Evolutionary conservation across 2,329 filamentous ascomycete genomes (phyloP), one percentile per base, ranked within the genome.

Genomic region (Aspergillus awamori): DNA sequence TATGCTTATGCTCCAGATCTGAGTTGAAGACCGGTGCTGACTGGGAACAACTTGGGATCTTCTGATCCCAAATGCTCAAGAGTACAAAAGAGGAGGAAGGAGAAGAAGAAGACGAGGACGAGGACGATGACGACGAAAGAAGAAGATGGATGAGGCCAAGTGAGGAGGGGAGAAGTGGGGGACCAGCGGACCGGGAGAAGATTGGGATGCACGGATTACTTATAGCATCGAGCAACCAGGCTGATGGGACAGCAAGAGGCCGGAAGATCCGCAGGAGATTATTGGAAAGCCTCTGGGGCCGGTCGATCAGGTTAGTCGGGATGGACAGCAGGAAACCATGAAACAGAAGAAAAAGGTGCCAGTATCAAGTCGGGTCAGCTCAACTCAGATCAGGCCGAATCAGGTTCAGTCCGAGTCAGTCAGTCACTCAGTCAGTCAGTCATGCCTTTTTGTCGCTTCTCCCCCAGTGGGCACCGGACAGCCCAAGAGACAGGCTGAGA

Each of bases 171-270:
- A 47, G 52, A 39, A 55, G 51, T 38, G 51, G 55, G 47, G 48
- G 39, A 53, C 30, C 17, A 58, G 54, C 17, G 38, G 13, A 49
- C 15, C 41, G 52, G 28, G 13, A 52, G 41, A 33, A 39, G 53
- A 59, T 36, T 57, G 61, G 57, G 57, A 59, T 61, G 20, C 8
- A 55, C 53, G 41, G 38, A 61, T 53, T 61, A 59, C 63, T 65
- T 65, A 63, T 65, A 65, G 26, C 30, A 56, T 39, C n/a, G 45
- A 39, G 43, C 45, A 38, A 49, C 13, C 28, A 51, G 33, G 39
- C 38, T 28, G 41, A 45, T 45, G 41, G 41, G 41, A 48, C 30
- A 43, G 28, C 10, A 39, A 30, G 7, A 47, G 7, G n/a, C 30
- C 45, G 26, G 22, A 20, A 52, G 56, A 63, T 62, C 60, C 51